Evolutionary conservation across 2,329 filamentous ascomycete species (phyloP), one percentile per base, ranked within the genome.

Genomic region (Pestalotiopsis sp.): DNA sequence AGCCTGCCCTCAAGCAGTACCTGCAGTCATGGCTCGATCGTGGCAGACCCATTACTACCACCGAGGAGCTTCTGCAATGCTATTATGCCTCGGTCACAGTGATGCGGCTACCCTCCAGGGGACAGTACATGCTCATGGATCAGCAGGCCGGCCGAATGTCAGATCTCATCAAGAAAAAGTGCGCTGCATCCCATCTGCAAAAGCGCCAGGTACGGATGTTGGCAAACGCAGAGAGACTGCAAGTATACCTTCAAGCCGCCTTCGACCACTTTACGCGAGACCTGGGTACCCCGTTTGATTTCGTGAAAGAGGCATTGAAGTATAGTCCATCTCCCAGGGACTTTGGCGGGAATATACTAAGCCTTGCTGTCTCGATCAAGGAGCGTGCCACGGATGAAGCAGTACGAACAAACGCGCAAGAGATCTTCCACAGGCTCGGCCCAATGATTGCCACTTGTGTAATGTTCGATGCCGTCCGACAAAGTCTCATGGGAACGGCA

Each of bases 81-180:
- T 86, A 86, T 70, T 86, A 85, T 73, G 80, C 80, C 69, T 81
- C 80, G 4, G 76, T 83, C 41, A 66, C 81, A 71, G n/a, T 66
- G 14, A 49, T 66, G 27, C 63, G 63, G 23, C 25, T 66, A 14
- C 63, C 63, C 6, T 25, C 63, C 25, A n/a, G 63, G 31, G 63
- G 63, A 7, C 49, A 38, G 17, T 66, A 66, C 12, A 66, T 66
- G 63, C 49, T 66, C 17, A 66, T 66, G 63, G 63, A 66, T 38
- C 45, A 66, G 23, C 63, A 66, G 49, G 63, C 49, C n/a, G 63
- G 41, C 4, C 57, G 40, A 45, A 56, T 57, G 40, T 49, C 40
- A 56, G 63, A 66, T 40, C 20, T 58, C 45, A 66, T 66, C 63
- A 66, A 66, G 49, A 23, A 58, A 38, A 27, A 36, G 49, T 66